Evolutionary conservation across 106 monocot genomes (phyloP).

Genomic region (Dendrobium chrysotoxum): DNA sequence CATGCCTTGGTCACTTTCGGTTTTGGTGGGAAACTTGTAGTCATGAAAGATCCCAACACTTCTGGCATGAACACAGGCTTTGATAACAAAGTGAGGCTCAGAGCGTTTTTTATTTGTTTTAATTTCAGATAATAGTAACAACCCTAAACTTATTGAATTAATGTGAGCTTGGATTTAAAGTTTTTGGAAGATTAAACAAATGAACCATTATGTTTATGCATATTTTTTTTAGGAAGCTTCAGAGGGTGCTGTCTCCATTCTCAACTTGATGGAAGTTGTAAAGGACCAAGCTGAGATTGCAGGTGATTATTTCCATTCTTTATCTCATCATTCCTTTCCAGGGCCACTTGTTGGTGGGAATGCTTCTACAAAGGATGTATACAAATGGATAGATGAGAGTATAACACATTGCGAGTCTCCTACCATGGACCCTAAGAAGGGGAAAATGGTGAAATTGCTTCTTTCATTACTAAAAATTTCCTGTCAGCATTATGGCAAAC

Average conservation of each 20-base stretch:
- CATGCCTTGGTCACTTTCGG: constrained; percentile 90
- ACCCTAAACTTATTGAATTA: background rate
- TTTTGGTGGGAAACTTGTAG: constrained; percentile 90
- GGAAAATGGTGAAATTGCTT: constrained; percentile 56
- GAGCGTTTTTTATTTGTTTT: constrained; percentile 2
- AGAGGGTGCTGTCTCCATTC: constrained; percentile 41
- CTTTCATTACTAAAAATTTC: constrained; percentile 76
- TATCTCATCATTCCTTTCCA: constrained; percentile 74
- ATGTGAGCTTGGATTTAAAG: background rate
- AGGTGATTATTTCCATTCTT: constrained; percentile 50
- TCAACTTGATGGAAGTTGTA: constrained; percentile 62
- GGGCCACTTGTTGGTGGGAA: constrained; percentile 89
- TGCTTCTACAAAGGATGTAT: constrained; percentile 71
- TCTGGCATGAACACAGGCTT: constrained; percentile 20
- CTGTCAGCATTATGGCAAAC: constrained; percentile 87
- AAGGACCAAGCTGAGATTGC: constrained; percentile 25
- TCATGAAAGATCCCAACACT: constrained; percentile 49
- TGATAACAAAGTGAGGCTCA: constrained; percentile 41
- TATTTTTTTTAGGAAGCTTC: constrained; percentile 34
- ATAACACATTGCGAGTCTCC: constrained; percentile 44
- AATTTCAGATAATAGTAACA: background rate
- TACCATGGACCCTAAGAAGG: constrained; percentile 39
- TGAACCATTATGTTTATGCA: background rate
- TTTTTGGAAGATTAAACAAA: background rate
- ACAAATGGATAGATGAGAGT: constrained; percentile 90